Evolutionary conservation across 768 basidiomycete species (phyloP).

Genomic region (Trametes gibbosa): DNA sequence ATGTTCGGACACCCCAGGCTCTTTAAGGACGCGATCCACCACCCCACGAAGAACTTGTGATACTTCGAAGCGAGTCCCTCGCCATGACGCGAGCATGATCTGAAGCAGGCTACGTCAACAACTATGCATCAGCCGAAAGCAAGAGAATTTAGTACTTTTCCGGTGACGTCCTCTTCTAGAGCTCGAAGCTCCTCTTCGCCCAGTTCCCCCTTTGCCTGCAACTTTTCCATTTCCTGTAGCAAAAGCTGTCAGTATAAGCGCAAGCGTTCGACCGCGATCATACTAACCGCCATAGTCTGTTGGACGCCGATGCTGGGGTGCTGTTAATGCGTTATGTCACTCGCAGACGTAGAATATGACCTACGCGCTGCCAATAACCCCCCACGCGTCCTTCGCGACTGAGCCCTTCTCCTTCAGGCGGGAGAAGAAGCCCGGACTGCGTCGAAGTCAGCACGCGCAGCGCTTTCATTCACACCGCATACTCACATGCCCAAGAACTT

Average conservation of each 20-base stretch:
- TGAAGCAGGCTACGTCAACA: conserved; percentile 25
- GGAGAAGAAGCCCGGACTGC: conserved; percentile 86
- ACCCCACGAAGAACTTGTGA: conserved; percentile 85
- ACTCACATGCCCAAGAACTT: conserved; percentile 88
- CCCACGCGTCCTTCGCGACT: conserved; percentile 95
- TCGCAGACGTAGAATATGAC: conserved; percentile 31
- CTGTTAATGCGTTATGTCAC: background rate
- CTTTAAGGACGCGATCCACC: conserved; percentile 82
- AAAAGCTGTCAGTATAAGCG: conserved; percentile 20
- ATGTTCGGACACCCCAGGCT: conserved; percentile 66
- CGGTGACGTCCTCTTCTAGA: conserved; percentile 90
- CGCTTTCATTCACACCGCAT: background rate
- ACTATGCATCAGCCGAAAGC: background rate
- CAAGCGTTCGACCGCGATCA: background rate
- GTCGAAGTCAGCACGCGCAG: conserved; percentile 2
- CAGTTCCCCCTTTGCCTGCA: conserved; percentile 86
- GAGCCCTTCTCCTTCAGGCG: conserved; percentile 92
- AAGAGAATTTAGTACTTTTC: conserved; percentile 53
- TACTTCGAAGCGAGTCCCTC: conserved; percentile 94
- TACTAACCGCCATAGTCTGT: conserved; percentile 56
- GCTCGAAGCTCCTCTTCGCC: conserved; percentile 83
- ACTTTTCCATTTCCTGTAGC: conserved; percentile 80
- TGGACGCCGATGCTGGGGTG: conserved; percentile 62
- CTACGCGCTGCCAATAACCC: conserved; percentile 93
- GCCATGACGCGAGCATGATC: conserved; percentile 97